A percentile compares a stretch with the other conserved stretches of the same genome.
These are phyloP conservation scores for Protomyces lactucae-debilis DNA, from an alignment of 1,139 yeast species.

Conservation along the genomic window DNA sequence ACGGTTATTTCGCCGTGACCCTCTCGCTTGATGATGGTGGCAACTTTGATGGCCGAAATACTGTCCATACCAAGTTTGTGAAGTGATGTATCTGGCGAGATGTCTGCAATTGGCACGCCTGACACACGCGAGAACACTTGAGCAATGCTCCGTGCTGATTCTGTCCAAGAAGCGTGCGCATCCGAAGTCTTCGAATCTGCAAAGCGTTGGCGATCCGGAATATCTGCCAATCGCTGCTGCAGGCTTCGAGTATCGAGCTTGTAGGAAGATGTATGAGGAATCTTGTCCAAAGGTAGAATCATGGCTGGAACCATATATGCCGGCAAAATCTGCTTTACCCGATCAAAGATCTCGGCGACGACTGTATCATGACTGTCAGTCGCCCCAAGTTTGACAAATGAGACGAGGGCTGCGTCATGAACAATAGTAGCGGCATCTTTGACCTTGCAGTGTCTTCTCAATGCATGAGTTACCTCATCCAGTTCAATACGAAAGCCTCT, in stretches of 20 bases:
- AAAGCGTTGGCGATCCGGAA: neutral
- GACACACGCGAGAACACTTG: conserved; percentile 25
- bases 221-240: neutral
- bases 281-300: conserved; percentile 16
- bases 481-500: conserved; percentile 35
- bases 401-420: conserved; percentile 1
- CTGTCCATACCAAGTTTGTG: conserved; percentile 34
- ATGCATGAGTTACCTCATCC: conserved; percentile 32
- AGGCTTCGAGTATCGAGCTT: conserved; percentile 30
- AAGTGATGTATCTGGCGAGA: conserved; percentile 27
- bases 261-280: conserved; percentile 32
- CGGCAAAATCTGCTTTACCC: conserved; percentile 27
- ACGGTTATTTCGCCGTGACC: neutral
- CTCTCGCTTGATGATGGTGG: neutral
- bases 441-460: conserved; percentile 8
- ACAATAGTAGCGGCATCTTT: conserved; percentile 27
- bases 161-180: conserved; percentile 1
- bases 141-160: conserved; percentile 7
- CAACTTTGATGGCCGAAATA: conserved; percentile 32
- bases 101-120: neutral
- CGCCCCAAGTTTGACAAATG: neutral
- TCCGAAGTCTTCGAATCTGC: neutral
- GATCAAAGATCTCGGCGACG: neutral
- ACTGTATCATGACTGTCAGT: neutral
- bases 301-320: conserved; percentile 33